A percentile compares a stretch with the other conserved stretches of the same genome.
Evolutionary conservation across 179 eudicot species (phyloP).

Genomic region (Camellia oleifera): DNA sequence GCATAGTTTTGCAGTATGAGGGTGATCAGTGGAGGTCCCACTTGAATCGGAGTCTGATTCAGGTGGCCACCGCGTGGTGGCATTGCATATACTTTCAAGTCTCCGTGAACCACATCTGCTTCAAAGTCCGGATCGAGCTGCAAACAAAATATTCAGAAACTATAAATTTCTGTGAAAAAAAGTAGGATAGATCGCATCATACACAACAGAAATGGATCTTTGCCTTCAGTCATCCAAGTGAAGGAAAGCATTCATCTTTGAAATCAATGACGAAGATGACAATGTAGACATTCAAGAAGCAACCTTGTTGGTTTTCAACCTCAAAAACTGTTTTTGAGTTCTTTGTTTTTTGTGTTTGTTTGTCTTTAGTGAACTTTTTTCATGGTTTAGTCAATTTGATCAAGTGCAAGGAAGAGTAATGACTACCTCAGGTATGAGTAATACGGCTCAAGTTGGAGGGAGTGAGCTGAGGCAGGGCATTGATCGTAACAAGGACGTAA

Average conservation of each 20-base stretch:
- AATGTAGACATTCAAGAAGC: background rate
- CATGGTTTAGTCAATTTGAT: background rate
- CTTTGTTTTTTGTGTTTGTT: too few species aligned
- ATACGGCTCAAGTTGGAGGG: background rate
- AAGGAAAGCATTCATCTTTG: background rate
- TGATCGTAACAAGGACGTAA: background rate
- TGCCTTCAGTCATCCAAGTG: background rate
- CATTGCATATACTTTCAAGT: slow-evolving; percentile 36
- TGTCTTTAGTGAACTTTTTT: too few species aligned
- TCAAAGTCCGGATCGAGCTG: slow-evolving; percentile 48
- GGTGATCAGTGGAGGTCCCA: slow-evolving; percentile 24
- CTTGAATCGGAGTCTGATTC: slow-evolving; percentile 34
- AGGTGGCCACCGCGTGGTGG: slow-evolving; percentile 29
- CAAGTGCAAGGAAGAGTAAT: background rate
- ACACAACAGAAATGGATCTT: background rate
- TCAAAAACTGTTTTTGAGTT: too few species aligned
- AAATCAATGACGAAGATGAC: background rate
- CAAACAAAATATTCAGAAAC: slow-evolving; percentile 17
- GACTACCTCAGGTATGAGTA: background rate
- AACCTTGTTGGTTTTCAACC: too few species aligned
- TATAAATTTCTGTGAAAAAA: background rate
- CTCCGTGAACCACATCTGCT: slow-evolving; percentile 53
- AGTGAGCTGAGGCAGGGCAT: background rate
- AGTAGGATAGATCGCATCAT: background rate
- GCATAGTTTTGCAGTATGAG: slow-evolving; percentile 39